Evolutionary conservation across 2,329 filamentous ascomycete genomes (phyloP).

Genomic region (Ophiobolus disseminans): DNA sequence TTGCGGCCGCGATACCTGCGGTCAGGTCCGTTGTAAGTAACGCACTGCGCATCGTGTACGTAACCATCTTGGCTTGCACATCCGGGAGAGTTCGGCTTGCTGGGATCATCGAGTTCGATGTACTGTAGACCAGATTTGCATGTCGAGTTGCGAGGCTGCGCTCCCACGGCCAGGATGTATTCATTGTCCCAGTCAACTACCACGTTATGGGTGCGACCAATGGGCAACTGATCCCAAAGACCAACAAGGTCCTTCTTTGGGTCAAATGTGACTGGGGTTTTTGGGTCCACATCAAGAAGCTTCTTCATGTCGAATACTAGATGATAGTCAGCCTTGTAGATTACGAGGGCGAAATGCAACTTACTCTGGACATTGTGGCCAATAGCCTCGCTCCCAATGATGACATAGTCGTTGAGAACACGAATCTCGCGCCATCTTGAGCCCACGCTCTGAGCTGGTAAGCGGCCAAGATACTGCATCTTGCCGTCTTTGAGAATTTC

Average conservation of each 20-base stretch:
- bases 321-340: constrained; percentile 30
- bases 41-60: constrained; percentile 67
- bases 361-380: constrained; percentile 59
- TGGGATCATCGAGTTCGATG: constrained; percentile 63
- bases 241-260: constrained; percentile 38
- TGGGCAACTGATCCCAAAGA: constrained; percentile 33
- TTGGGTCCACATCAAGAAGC: constrained; percentile 40
- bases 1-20: constrained; percentile 56
- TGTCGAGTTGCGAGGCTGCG: constrained; percentile 40
- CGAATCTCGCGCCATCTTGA: constrained; percentile 62
- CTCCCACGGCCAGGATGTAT: constrained; percentile 44
- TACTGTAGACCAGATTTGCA: constrained; percentile 64
- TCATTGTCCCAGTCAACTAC: constrained; percentile 46
- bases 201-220: constrained; percentile 50
- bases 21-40: constrained; percentile 62
- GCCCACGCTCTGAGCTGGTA: constrained; percentile 54
- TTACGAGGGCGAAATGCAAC: constrained; percentile 63
- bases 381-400: constrained; percentile 54
- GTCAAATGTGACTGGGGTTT: constrained; percentile 40
- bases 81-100: constrained; percentile 60
- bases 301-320: constrained; percentile 56
- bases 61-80: constrained; percentile 63
- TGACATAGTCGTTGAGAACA: constrained; percentile 53
- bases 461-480: constrained; percentile 60
- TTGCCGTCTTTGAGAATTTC: constrained; percentile 59